Evolutionary conservation across 2,329 filamentous ascomycete genomes (phyloP), one percentile per base, ranked within the genome.

Genomic region (Dactylellina parvicollis): DNA sequence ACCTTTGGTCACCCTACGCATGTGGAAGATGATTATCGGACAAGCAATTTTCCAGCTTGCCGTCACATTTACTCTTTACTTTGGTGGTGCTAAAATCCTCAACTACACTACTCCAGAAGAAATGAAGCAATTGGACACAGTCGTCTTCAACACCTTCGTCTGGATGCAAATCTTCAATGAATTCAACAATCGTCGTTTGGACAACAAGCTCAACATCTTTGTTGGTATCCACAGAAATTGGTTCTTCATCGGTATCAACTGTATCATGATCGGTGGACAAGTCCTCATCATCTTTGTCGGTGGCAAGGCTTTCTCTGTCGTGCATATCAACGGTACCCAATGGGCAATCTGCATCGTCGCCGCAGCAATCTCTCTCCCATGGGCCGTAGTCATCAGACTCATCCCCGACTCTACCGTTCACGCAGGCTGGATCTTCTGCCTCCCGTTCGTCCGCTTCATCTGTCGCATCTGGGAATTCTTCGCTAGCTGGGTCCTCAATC

Each of bases 131-230:
- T 84, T 96, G 71, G 84, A 88, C 64, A 96, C 92, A 1, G 85
- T 98, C 50, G 91, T 98, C 5, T 98, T 98, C 86, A 98, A 98
- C 83, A 95, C 92, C 0, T 98, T 98, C 79, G 94, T 97, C 59
- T 98, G 94, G 94, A 97, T 98, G 93, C 94, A 98, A 78, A 96
- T 98, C 77, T 98, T 98, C 84, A 98, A 98, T 82, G 90, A 96
- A 79, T 91, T 96, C 86, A 89, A 87, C 83, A 96, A 96, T 82
- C 92, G 94, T 70, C 92, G 94, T 10, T 85, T 98, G 61, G 94
- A 98, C 81, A 98, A 98, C 82, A 87, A 88, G 62, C 93, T 96
- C 85, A 98, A 98, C 82, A 92, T 98, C 75, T 94, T 98, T 74
- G 94, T 97, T 79, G 92, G 92, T 61, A 86, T 98, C 70, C 85